Conservation (phyloP, 352 stramenopile species). For the Pythium aquatile region DNA sequence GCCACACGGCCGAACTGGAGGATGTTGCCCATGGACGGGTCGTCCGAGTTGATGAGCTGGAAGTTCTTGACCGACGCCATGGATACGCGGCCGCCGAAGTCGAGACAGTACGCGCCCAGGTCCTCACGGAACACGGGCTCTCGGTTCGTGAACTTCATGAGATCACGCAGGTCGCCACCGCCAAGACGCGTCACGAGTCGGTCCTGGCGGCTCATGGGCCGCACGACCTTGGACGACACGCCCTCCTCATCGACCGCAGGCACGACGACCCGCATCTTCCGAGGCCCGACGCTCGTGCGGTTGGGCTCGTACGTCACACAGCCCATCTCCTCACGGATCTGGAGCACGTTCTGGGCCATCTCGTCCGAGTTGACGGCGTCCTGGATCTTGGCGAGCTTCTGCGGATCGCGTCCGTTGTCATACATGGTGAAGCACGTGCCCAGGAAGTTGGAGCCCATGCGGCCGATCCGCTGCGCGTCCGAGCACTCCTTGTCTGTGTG, state of each 20-base stretch:
- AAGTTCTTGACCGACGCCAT: slow-evolving; percentile 90
- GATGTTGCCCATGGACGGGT: slow-evolving; percentile 84
- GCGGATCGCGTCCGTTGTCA: slow-evolving; percentile 84
- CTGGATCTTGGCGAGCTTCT: slow-evolving; percentile 88
- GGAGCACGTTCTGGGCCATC: slow-evolving; percentile 75
- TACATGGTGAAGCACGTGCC: slow-evolving; percentile 87
- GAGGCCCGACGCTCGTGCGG: slow-evolving; percentile 78
- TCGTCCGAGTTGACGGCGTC: slow-evolving; percentile 75
- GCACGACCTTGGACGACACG: slow-evolving; percentile 76
- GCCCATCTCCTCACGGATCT: slow-evolving; percentile 84
- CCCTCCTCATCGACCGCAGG: slow-evolving; percentile 81
- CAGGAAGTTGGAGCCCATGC: slow-evolving; percentile 88
- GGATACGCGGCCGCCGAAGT: slow-evolving; percentile 84
- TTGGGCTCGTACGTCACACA: slow-evolving; percentile 88
- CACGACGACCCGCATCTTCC: slow-evolving; percentile 86
- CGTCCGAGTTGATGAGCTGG: slow-evolving; percentile 82
- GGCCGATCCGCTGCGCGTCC: slow-evolving; percentile 71
- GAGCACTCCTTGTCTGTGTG: slow-evolving; percentile 81
- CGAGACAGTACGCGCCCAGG: slow-evolving; percentile 81
- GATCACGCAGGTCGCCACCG: slow-evolving; percentile 69
- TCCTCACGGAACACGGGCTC: slow-evolving; percentile 86
- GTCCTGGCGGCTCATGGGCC: slow-evolving; percentile 82
- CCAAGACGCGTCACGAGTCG: slow-evolving; percentile 74
- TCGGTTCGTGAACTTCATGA: slow-evolving; percentile 88
- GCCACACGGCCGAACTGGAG: slow-evolving; percentile 88